These are phyloP conservation scores for Leccinum uliginosum DNA, from an alignment of 768 basidiomycete species.

Conservation along the genomic window DNA sequence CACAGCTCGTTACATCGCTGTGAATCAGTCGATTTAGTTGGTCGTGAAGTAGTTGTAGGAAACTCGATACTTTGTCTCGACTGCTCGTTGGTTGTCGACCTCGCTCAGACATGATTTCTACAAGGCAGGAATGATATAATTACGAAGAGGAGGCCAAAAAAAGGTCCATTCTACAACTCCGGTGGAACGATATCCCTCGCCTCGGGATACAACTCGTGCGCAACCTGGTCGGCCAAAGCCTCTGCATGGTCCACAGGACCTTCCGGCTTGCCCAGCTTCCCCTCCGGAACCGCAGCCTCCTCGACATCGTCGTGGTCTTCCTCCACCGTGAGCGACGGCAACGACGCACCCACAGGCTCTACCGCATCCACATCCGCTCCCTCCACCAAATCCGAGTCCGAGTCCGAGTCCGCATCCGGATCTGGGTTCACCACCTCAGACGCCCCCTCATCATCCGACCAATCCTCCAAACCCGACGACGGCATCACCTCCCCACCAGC, in stretches of 20 bases:
- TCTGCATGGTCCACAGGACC: constrained; percentile 49
- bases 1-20: too few species aligned
- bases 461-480: neutral
- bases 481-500: neutral
- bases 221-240: constrained; percentile 47
- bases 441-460: too few species aligned
- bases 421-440: constrained; percentile 11
- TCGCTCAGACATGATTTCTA: too few species aligned
- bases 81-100: too few species aligned
- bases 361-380: neutral
- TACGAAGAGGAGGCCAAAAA: too few species aligned
- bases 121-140: too few species aligned
- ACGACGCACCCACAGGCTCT: neutral
- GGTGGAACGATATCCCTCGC: constrained; percentile 16
- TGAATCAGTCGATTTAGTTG: too few species aligned
- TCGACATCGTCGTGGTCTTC: neutral
- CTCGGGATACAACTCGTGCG: constrained; percentile 50
- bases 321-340: neutral
- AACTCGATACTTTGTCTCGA: too few species aligned
- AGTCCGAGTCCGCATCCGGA: neutral
- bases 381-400: too few species aligned
- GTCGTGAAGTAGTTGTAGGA: too few species aligned
- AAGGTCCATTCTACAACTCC: neutral
- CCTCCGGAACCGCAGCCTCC: neutral
- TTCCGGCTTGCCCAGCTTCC: constrained; percentile 18